These are phyloP conservation scores for Sporothrix schenckii DNA, from an alignment of 2,329 filamentous ascomycete genomes.

Conservation along the genomic window DNA sequence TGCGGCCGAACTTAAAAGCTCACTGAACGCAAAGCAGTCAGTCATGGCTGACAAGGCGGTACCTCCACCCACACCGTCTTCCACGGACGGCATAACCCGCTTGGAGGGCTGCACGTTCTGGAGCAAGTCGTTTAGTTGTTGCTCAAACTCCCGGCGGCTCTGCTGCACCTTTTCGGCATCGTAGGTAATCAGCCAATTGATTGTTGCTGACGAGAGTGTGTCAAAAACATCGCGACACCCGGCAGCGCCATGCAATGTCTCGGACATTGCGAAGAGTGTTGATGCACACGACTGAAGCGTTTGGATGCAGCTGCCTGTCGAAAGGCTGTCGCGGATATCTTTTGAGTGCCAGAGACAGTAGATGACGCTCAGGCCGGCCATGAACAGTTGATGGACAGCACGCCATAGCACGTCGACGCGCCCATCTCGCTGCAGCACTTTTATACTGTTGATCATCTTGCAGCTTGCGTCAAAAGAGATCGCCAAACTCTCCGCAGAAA, in stretches of 20 bases:
- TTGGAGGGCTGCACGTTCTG: background rate
- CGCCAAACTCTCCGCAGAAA: background rate
- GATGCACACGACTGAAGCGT: slow-evolving; percentile 1
- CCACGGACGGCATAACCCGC: background rate
- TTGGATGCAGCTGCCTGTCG: background rate
- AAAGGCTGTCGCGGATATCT: background rate
- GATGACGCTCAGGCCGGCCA: background rate
- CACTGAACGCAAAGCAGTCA: background rate
- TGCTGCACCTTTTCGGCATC: background rate
- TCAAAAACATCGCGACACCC: background rate
- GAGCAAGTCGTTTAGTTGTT: background rate
- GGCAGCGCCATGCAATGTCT: background rate
- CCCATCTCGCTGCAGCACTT: background rate
- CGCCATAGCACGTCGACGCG: background rate
- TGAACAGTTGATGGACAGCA: background rate
- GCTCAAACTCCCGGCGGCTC: background rate
- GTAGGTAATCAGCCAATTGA: background rate
- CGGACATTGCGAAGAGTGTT: slow-evolving; percentile 2
- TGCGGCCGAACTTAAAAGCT: background rate
- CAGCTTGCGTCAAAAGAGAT: slow-evolving; percentile 9
- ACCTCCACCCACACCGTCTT: background rate
- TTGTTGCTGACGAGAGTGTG: background rate
- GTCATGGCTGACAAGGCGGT: background rate
- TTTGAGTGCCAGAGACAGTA: slow-evolving; percentile 7
- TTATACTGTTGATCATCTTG: slow-evolving; percentile 1